These are phyloP conservation scores for Trifolium subterraneum DNA, from an alignment of 306 rosid species.

Conservation along the genomic window DNA sequence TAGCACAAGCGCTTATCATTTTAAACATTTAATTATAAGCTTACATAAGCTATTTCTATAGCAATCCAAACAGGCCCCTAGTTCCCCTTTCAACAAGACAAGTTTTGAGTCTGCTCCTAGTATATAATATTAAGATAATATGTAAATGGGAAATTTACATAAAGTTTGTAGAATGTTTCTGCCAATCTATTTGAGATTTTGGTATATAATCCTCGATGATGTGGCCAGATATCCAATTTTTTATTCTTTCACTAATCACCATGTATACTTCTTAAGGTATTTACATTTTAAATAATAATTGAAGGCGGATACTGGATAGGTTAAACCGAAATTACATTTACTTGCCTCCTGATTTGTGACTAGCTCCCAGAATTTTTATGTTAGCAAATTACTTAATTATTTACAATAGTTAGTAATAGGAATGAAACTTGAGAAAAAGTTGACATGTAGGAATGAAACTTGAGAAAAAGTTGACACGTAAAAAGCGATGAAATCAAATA, in stretches of 20 bases:
- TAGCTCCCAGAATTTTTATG: not conserved
- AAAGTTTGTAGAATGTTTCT: not conserved
- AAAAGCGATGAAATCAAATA: not conserved
- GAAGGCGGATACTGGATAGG: not conserved
- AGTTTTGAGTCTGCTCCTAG: not conserved
- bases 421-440: too few species aligned
- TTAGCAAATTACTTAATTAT: not conserved
- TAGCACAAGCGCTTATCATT: too few species aligned
- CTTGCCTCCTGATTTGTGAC: not conserved
- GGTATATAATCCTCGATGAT: not conserved
- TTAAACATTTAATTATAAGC: too few species aligned
- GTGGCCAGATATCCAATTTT: not conserved
- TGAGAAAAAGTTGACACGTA: not conserved
- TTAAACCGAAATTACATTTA: not conserved
- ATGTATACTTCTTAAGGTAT: not conserved
- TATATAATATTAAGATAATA: slow-evolving; percentile 17
- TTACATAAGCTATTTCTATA: too few species aligned
- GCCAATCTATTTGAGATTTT: slow-evolving; percentile 9
- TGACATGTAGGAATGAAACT: too few species aligned
- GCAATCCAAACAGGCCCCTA: too few species aligned
- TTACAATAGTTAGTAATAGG: not conserved
- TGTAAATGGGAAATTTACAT: slow-evolving; percentile 22
- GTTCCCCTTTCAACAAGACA: slow-evolving; percentile 15
- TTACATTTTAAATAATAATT: not conserved
- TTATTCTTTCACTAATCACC: slow-evolving; percentile 1